Evolutionary conservation across 2,329 filamentous ascomycete genomes (phyloP), one percentile per base, ranked within the genome.

Genomic region (Plenodomus lindquistii): DNA sequence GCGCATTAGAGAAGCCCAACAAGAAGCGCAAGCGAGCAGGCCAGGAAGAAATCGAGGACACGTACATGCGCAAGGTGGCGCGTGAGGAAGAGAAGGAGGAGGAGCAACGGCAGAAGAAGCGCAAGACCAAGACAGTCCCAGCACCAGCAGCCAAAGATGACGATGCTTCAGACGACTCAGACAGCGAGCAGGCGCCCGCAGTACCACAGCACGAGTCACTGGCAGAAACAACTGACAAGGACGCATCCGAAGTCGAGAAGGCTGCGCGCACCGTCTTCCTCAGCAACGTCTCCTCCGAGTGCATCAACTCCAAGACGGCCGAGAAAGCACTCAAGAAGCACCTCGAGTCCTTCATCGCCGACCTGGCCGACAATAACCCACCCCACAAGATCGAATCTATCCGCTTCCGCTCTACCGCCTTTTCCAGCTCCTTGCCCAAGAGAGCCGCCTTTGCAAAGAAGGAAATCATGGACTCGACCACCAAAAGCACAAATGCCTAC

Each of bases 381-480:
- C 76, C 80, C 17, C 87, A 89, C 73, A 92, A 89, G 64, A 79
- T 99, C 37, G 89, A 96, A 70, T 96, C 92, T 2, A 80, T 99
- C 52, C 90, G 94, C 18, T 99, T 97, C 79, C 89, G 94, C 48
- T 97, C 93, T 7, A 90, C 91, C 13, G 89, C 94, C 2, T 97
- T 95, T 71, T 83, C 88, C 4, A 85, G 85, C 21, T 82, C 85
- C 15, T 82, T 97, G 47, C 94, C 94, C 41, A 97, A 96, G 76
- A 89, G 93, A 54, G 94, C 93, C n/a, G 89, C 94, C 19, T 97
- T 85, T 71, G 94, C 93, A 53, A 95, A 90, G 63, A 91, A 92
- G 70, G 86, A 91, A 19, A 79, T 97, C 48, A 93, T 97, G 87
- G 86, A 89, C 52, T 85, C 90, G 17, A 99, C 95, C 1, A 94